These are phyloP conservation scores for Hymenoscyphus occultus DNA, from an alignment of 2,329 filamentous ascomycete species.

Conservation along the genomic window DNA sequence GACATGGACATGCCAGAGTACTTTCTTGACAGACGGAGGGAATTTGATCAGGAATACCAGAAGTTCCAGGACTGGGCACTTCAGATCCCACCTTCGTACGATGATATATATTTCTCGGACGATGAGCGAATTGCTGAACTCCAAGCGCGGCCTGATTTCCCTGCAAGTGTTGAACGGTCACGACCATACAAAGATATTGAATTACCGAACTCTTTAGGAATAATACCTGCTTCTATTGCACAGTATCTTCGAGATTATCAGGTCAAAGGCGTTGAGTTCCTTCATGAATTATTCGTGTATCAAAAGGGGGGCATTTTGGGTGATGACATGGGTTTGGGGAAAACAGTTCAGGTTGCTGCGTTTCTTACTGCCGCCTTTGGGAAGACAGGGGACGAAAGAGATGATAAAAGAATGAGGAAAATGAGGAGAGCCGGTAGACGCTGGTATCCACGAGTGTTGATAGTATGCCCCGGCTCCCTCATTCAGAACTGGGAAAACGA, in stretches of 20 bases:
- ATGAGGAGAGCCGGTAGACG: slow-evolving; percentile 58
- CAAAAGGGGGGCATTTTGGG: slow-evolving; percentile 85
- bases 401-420: slow-evolving; percentile 83
- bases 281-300: slow-evolving; percentile 86
- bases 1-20: slow-evolving; percentile 63
- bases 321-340: slow-evolving; percentile 96
- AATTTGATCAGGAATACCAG: slow-evolving; percentile 63
- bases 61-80: slow-evolving; percentile 65
- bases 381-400: slow-evolving; percentile 85
- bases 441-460: slow-evolving; percentile 83
- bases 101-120: slow-evolving; percentile 73
- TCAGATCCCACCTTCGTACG: slow-evolving; percentile 73
- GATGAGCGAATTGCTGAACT: slow-evolving; percentile 60
- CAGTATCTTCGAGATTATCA: slow-evolving; percentile 94
- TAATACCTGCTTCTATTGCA: slow-evolving; percentile 85
- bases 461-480: slow-evolving; percentile 84
- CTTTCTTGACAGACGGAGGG: slow-evolving; percentile 61
- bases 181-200: slow-evolving; percentile 72
- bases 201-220: slow-evolving; percentile 70
- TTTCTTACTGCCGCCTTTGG: slow-evolving; percentile 91
- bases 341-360: slow-evolving; percentile 92
- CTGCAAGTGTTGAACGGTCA: slow-evolving; percentile 58
- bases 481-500: slow-evolving; percentile 92
- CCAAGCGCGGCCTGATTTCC: slow-evolving; percentile 68
- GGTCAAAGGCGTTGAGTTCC: slow-evolving; percentile 76